Evolutionary conservation across 495 filamentous ascomycete species (phyloP).

Genomic region (Podospora pseudopauciseta): DNA sequence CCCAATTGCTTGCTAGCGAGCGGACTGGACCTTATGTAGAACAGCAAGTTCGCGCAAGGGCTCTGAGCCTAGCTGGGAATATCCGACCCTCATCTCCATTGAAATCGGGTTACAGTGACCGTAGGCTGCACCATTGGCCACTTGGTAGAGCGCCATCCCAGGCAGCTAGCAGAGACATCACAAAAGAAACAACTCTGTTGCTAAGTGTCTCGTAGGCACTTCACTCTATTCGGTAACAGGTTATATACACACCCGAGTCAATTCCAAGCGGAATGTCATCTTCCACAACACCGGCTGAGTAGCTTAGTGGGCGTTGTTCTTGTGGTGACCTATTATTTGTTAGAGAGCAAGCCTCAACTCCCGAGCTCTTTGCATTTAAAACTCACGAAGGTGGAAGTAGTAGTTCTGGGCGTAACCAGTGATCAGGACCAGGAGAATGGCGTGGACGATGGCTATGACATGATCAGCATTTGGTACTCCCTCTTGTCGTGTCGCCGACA

Average conservation of each 20-base stretch:
- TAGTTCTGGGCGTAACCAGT: conserved; percentile 94
- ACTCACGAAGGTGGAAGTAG: conserved; percentile 98
- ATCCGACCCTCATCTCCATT: neutral
- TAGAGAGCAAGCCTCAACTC: neutral
- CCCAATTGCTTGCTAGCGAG: too few relatives aligned
- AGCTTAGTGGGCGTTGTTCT: conserved; percentile 94
- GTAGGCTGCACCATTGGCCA: neutral
- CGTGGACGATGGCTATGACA: conserved; percentile 74
- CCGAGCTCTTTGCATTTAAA: neutral
- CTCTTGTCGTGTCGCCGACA: neutral
- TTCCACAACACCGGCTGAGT: conserved; percentile 8
- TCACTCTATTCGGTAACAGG: conserved; percentile 33
- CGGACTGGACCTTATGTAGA: neutral
- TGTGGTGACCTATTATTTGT: conserved; percentile 76
- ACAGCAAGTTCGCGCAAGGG: neutral
- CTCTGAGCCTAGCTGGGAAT: neutral
- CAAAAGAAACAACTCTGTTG: conserved; percentile 13
- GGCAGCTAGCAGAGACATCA: neutral
- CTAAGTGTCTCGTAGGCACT: conserved; percentile 21
- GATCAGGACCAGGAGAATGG: conserved; percentile 67
- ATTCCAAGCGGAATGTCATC: conserved; percentile 21
- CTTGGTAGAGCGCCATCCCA: neutral
- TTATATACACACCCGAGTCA: conserved; percentile 45
- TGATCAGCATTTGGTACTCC: conserved; percentile 21
- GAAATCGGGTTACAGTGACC: neutral